Conservation (phyloP, 257 asterid genomes). For the Lycium barbarum region DNA sequence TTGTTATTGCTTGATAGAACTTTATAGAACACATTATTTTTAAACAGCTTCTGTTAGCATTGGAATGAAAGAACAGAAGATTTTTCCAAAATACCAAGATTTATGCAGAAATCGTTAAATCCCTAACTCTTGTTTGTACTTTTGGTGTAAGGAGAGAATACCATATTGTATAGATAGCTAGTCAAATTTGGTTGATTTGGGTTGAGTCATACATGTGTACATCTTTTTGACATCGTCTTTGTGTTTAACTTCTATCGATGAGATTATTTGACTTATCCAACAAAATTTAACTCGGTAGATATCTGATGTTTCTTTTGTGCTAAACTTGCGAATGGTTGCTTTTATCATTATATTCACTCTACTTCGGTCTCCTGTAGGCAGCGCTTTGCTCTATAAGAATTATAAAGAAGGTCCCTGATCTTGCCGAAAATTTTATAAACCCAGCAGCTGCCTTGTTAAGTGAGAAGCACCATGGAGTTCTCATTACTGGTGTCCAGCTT, state of each 20-base stretch:
- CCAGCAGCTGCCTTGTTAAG: conserved; percentile 81
- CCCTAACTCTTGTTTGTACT: background rate
- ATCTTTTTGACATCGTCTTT: background rate
- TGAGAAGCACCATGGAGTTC: conserved; percentile 98
- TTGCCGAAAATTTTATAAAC: conserved; percentile 87
- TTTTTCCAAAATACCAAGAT: background rate
- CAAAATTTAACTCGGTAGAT: background rate
- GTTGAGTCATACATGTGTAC: background rate
- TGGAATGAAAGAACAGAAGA: background rate
- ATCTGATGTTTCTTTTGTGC: conserved; percentile 12
- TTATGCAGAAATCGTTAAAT: background rate
- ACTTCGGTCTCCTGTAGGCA: conserved; percentile 60
- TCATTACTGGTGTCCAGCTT: conserved; percentile 92
- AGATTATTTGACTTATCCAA: background rate
- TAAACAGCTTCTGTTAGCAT: conserved; percentile 10
- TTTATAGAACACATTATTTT: background rate
- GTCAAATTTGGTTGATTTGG: background rate
- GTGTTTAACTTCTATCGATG: background rate
- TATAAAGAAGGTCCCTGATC: conserved; percentile 96
- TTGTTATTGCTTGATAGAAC: background rate
- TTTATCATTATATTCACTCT: conserved; percentile 30
- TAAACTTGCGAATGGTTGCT: conserved; percentile 19
- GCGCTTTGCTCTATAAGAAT: conserved; percentile 95
- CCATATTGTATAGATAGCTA: conserved; percentile 13
- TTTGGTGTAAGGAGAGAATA: conserved; percentile 3